These are phyloP conservation scores for Picea abies DNA, from an alignment of 83 land plant species.

Conservation along the genomic window DNA sequence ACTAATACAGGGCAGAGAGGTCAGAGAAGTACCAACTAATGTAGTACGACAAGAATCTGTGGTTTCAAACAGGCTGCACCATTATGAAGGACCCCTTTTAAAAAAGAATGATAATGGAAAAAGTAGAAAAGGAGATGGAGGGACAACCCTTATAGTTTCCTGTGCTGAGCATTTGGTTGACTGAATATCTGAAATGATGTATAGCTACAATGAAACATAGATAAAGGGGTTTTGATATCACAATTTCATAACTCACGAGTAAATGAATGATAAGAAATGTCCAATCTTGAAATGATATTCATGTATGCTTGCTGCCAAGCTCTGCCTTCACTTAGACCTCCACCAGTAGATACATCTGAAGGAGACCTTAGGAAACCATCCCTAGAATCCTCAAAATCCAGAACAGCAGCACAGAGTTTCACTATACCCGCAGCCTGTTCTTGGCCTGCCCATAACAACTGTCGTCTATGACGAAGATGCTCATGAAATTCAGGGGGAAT, in stretches of 20 bases:
- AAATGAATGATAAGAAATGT: constrained; percentile 77
- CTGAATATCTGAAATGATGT: neutral
- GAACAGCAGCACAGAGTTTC: constrained; percentile 66
- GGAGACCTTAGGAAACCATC: constrained; percentile 66
- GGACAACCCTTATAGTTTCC: neutral
- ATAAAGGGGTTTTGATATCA: neutral
- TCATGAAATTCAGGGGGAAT: constrained; percentile 92
- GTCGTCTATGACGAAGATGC: constrained; percentile 67
- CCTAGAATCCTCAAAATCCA: constrained; percentile 95
- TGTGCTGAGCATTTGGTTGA: neutral
- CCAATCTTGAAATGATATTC: constrained; percentile 72
- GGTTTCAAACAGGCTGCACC: neutral
- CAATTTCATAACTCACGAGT: constrained; percentile 54
- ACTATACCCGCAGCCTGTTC: constrained; percentile 75
- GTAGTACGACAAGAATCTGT: neutral
- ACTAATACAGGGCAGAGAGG: neutral
- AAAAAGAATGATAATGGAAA: neutral
- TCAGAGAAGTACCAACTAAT: neutral
- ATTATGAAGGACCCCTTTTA: neutral
- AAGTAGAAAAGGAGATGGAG: neutral
- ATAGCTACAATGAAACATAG: constrained; percentile 1
- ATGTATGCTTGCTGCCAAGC: constrained; percentile 86
- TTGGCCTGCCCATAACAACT: constrained; percentile 65
- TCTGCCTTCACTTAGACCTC: constrained; percentile 46
- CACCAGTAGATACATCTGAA: constrained; percentile 33